Evolutionary conservation across 2,329 filamentous ascomycete species (phyloP).

Genomic region (Fusarium sp.): DNA sequence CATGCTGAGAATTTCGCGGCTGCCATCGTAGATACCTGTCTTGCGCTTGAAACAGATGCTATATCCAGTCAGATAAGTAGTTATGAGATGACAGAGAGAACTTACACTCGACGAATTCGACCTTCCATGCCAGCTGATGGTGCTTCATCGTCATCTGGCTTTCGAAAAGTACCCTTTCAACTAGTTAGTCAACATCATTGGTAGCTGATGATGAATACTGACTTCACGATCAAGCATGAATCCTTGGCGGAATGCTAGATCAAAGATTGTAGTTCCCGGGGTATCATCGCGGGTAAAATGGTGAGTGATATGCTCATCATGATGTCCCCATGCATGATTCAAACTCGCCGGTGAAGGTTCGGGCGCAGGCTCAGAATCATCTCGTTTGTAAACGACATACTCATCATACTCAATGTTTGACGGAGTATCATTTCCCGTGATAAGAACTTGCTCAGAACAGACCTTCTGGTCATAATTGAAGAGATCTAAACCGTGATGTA

Average conservation of each 20-base stretch:
- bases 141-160: conserved; percentile 37
- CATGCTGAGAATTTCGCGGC: conserved; percentile 53
- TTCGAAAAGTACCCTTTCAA: conserved; percentile 44
- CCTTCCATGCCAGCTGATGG: conserved; percentile 49
- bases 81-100: background rate
- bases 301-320: conserved; percentile 49
- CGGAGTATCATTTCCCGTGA: conserved; percentile 45
- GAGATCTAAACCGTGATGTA: conserved; percentile 51
- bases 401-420: conserved; percentile 55
- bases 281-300: conserved; percentile 51
- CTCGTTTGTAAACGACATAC: conserved; percentile 53
- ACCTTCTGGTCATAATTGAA: conserved; percentile 54
- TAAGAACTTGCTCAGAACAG: conserved; percentile 51
- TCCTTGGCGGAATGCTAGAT: conserved; percentile 51
- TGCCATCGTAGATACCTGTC: conserved; percentile 46
- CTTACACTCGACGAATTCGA: conserved; percentile 53
- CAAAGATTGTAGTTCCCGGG: conserved; percentile 49
- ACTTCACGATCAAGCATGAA: conserved; percentile 49
- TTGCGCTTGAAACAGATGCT: conserved; percentile 54
- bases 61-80: conserved; percentile 2
- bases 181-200: background rate
- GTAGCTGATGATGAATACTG: background rate
- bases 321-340: conserved; percentile 13
- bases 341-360: conserved; percentile 8
- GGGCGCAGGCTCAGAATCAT: conserved; percentile 23